phyloP scores from a whole-genome alignment of 2,329 filamentous ascomycete genomes.

The Calcarisporium arbuscula region DNA sequence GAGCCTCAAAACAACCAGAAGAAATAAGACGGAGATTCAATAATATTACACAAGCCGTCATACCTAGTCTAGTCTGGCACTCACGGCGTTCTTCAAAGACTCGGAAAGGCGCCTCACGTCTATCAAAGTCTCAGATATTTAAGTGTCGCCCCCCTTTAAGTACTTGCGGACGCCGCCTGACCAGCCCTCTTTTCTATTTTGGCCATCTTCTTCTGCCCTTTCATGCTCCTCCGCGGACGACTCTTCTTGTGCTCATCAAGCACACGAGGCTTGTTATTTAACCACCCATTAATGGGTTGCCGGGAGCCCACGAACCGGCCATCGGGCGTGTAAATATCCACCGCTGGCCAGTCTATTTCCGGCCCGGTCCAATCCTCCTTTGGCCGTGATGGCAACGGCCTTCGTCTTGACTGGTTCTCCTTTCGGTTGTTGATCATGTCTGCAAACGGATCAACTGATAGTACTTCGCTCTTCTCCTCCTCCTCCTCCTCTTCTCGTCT shows the following conservation, averaged over 20 bases:
- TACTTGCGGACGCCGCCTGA: slow-evolving; percentile 7
- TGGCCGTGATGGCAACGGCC: slow-evolving; percentile 8
- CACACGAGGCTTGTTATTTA: slow-evolving; percentile 52
- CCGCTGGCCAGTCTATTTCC: slow-evolving; percentile 52
- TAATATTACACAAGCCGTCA: too few species aligned
- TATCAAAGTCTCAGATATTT: too few species aligned
- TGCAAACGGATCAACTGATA: slow-evolving; percentile 16
- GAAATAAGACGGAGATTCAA: too few species aligned
- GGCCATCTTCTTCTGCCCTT: slow-evolving; percentile 42
- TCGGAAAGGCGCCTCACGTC: too few species aligned
- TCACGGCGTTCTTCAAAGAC: too few species aligned
- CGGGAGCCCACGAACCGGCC: slow-evolving; percentile 71
- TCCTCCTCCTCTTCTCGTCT: slow-evolving; percentile 10
- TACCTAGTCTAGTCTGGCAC: too few species aligned
- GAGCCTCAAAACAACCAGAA: too few species aligned
- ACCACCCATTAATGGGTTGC: slow-evolving; percentile 64
- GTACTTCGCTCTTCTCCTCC: slow-evolving; percentile 7
- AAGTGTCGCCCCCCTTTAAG: too few species aligned
- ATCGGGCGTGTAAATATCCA: slow-evolving; percentile 81
- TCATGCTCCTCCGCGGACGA: slow-evolving; percentile 66
- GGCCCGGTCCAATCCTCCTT: background rate
- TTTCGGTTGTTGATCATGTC: slow-evolving; percentile 20
- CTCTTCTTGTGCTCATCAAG: slow-evolving; percentile 40
- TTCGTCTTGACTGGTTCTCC: slow-evolving; percentile 10
- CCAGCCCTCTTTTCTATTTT: slow-evolving; percentile 22